Conservation (phyloP, 768 basidiomycete genomes). For the Mrakia hoshinonis region DNA sequence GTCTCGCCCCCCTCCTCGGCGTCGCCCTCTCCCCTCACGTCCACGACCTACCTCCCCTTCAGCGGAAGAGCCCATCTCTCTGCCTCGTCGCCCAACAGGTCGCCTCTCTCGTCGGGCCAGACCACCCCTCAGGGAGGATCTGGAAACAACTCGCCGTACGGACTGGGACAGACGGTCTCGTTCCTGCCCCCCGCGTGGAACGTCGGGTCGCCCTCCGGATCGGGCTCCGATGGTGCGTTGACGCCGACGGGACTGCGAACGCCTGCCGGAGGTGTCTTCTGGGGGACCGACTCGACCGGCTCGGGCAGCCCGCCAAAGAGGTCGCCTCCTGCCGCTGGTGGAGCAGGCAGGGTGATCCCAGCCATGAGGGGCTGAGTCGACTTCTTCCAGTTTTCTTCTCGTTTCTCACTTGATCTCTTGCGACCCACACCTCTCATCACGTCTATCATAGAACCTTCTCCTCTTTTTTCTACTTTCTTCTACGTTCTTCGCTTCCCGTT, state of each 20-base stretch:
- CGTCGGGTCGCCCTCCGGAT: neutral
- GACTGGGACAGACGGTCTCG: constrained; percentile 5
- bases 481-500: neutral
- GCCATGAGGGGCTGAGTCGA: constrained; percentile 4
- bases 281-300: neutral
- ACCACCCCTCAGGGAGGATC: constrained; percentile 5
- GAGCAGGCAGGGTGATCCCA: neutral
- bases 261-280: neutral
- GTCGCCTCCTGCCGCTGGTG: neutral
- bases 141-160: neutral
- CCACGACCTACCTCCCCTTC: constrained; percentile 3
- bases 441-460: neutral
- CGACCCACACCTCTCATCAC: neutral
- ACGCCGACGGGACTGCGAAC: neutral
- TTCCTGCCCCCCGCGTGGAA: constrained; percentile 1
- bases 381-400: no score
- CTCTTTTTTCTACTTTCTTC: neutral
- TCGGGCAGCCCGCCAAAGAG: neutral
- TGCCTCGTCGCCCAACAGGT: neutral
- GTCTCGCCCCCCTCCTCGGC: constrained; percentile 8
- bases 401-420: neutral
- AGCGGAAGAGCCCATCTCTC: neutral
- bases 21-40: constrained; percentile 5
- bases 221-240: neutral
- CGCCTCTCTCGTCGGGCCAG: constrained; percentile 9